Conservation (phyloP, 164 flowering plant genomes). For the Platanus orientalis region DNA sequence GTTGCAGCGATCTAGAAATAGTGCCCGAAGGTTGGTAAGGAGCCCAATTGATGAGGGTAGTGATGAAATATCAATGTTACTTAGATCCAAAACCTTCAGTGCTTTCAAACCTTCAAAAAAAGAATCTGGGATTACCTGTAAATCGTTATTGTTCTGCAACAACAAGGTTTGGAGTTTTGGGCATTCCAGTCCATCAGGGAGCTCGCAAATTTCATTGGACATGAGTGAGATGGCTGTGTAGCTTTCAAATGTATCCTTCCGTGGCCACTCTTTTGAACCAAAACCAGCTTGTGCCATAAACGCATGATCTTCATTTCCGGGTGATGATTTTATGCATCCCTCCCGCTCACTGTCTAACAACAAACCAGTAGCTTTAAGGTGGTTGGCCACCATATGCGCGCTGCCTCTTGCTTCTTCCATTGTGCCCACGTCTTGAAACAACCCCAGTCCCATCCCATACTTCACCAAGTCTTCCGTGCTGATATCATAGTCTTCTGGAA, state of each 20-base stretch:
- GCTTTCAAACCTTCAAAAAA: slow-evolving; percentile 15
- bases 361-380: slow-evolving; percentile 14
- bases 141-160: background rate
- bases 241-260: too few relatives aligned
- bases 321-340: slow-evolving; percentile 4
- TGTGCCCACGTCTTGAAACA: background rate
- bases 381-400: background rate
- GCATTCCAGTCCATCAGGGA: slow-evolving; percentile 9
- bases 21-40: slow-evolving; percentile 10
- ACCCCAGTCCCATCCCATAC: slow-evolving; percentile 11
- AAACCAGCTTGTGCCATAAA: background rate
- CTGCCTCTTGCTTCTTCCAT: slow-evolving; percentile 11
- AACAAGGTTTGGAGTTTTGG: slow-evolving; percentile 10
- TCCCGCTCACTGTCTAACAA: slow-evolving; percentile 1
- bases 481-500: background rate
- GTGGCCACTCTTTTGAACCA: slow-evolving; percentile 3
- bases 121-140: background rate
- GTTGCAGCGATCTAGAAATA: slow-evolving; percentile 6
- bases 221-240: slow-evolving; percentile 3
- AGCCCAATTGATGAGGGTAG: background rate
- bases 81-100: slow-evolving; percentile 17
- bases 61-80: background rate
- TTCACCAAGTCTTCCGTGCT: background rate
- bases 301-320: background rate
- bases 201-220: background rate